phyloP scores from a whole-genome alignment of 2,329 filamentous ascomycete species.

The Penicillium sp. region DNA sequence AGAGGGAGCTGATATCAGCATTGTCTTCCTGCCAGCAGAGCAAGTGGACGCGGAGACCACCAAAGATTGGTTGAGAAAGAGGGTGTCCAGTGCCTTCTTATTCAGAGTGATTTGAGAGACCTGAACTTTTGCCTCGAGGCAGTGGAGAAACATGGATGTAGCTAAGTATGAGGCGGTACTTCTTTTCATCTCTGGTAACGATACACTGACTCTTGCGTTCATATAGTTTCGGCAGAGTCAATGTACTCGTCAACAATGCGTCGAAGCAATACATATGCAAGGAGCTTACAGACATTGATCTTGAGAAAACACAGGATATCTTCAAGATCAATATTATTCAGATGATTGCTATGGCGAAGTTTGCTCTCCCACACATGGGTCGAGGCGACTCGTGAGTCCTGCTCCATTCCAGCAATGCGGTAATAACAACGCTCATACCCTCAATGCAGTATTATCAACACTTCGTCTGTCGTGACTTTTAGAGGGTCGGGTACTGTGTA shows the following conservation, averaged over 20 bases:
- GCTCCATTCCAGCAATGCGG: too few relatives aligned
- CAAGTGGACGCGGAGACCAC: slow-evolving; percentile 22
- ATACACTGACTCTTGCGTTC: slow-evolving; percentile 13
- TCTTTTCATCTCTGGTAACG: slow-evolving; percentile 42
- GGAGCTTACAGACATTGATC: slow-evolving; percentile 54
- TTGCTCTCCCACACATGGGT: slow-evolving; percentile 61
- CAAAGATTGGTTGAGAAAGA: slow-evolving; percentile 19
- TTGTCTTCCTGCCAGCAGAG: slow-evolving; percentile 22
- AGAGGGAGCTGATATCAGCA: slow-evolving; percentile 25
- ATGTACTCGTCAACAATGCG: slow-evolving; percentile 65
- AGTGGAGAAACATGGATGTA: slow-evolving; percentile 61
- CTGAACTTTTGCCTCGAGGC: slow-evolving; percentile 52
- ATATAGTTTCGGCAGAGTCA: slow-evolving; percentile 50
- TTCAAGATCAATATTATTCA: slow-evolving; percentile 64
- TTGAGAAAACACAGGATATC: slow-evolving; percentile 61
- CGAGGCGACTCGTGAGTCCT: slow-evolving; percentile 52
- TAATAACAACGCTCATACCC: background rate
- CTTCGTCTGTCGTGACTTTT: slow-evolving; percentile 60
- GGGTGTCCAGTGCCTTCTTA: slow-evolving; percentile 16
- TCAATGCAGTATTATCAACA: slow-evolving; percentile 60
- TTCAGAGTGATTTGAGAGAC: slow-evolving; percentile 21
- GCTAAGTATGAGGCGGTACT: slow-evolving; percentile 45
- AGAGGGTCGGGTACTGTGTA: slow-evolving; percentile 58
- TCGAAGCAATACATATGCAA: slow-evolving; percentile 62
- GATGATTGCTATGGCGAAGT: slow-evolving; percentile 66